Base-by-base conservation (phyloP, 2,329 filamentous ascomycete genomes). In the Aphanocladium album region DNA sequence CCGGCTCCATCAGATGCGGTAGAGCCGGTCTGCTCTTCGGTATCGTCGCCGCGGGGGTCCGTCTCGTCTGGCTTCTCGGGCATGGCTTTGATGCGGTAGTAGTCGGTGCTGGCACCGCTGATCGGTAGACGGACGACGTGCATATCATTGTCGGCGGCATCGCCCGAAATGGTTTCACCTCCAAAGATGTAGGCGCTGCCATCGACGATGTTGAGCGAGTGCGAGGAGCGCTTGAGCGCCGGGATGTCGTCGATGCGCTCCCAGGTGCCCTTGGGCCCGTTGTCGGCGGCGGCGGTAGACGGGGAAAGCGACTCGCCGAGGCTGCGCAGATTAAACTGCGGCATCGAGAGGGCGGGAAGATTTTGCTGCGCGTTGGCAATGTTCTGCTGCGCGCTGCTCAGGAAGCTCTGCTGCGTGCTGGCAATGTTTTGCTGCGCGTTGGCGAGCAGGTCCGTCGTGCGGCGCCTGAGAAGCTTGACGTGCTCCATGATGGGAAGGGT, bases 111-210 rank as follows among this genome's bases (percentile, higher is more conserved):
- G 25, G 83, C 81, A 62, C 77, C 79, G 71, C 80, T 83, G 65
- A 80, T 82, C 5, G 84, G 83, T 23, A 91, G 74, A 0, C 80
- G 79, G 51, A 93, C 69, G 57, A 85, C 76, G 70, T 92, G 87
- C 71, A 95, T 81, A 66, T 86, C 80, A 69, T 91, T 90, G 74
- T 92, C 89, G 60, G 88, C 81, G 7, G 88, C 87, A 68, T 89
- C 77, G 52, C 86, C 80, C 3, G 88, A 81, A 50, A 79, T 75
- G 61, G 87, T 73, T 72, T 95, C 90, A 65, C 91, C 91, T 62
- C 91, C 91, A 69, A 92, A 96, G 67, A 96, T 79, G 72, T 85
- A 88, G 46, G 82, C 81, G 43, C 76, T 76, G 27, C 80, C 76
- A 37, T 76, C 76, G 51, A 87, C 71, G 50, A 88, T 80, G 47